Conservation (phyloP, 805 yeast species). For the Barnettozyma siamensis region DNA sequence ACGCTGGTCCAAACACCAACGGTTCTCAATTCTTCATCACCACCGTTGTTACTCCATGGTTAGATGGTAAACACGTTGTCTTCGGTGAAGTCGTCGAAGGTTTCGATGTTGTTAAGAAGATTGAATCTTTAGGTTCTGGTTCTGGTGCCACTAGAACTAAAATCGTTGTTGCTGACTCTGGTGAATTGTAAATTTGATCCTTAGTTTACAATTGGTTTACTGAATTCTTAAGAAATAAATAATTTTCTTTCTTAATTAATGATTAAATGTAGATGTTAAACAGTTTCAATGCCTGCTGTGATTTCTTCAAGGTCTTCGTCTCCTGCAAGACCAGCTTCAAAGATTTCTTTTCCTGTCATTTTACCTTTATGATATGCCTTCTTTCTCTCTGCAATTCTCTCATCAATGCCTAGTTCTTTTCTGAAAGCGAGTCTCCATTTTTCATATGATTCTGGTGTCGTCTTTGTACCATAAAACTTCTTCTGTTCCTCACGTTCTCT, state of each 20-base stretch:
- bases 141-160: conserved; percentile 12
- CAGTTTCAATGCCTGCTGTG: conserved; percentile 17
- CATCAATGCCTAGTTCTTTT: conserved; percentile 64
- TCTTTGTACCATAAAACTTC: conserved; percentile 87
- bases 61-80: conserved; percentile 90
- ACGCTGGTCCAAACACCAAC: conserved; percentile 73
- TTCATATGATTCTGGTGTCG: conserved; percentile 67
- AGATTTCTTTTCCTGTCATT: conserved; percentile 82
- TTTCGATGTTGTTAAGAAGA: conserved; percentile 11
- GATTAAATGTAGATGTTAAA: no score
- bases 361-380: conserved; percentile 63
- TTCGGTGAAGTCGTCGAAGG: conserved; percentile 69
- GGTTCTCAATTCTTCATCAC: conserved; percentile 96
- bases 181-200: conserved; percentile 12
- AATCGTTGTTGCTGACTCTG: conserved; percentile 9
- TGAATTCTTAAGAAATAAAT: no score
- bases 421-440: conserved; percentile 73
- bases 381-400: conserved; percentile 46
- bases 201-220: no score
- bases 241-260: no score
- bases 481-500: conserved; percentile 81
- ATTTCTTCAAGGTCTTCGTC: conserved; percentile 50
- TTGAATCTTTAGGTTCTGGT: conserved; percentile 11
- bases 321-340: conserved; percentile 82
- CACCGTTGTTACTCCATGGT: conserved; percentile 86